A percentile compares a stretch with the other conserved stretches of the same genome.
Conservation (phyloP, 2,329 filamentous ascomycete species). For the Verticillium nonalfalfae region DNA sequence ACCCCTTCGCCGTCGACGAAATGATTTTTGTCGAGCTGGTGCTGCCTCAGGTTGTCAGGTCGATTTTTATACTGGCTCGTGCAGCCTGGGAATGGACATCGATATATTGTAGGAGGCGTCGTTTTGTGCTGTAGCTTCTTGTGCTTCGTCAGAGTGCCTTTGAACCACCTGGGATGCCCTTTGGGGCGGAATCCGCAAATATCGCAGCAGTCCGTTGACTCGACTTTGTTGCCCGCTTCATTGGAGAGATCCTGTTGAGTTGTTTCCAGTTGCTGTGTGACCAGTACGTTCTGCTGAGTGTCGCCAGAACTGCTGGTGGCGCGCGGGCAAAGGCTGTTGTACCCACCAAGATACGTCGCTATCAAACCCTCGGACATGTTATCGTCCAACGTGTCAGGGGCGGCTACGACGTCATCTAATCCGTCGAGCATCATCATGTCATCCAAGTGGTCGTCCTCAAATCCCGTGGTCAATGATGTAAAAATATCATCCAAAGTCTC, state of each 20-base stretch:
- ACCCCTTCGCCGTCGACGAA: conserved; percentile 36
- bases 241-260: neutral
- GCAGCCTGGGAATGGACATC: conserved; percentile 47
- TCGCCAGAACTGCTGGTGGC: neutral
- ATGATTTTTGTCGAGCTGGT: conserved; percentile 50
- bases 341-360: neutral
- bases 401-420: neutral
- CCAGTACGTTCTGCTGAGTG: neutral
- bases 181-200: conserved; percentile 50
- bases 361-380: neutral
- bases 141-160: conserved; percentile 53
- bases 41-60: conserved; percentile 48
- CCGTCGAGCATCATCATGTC: neutral
- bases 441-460: neutral
- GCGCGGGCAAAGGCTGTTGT: neutral
- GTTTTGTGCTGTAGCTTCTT: conserved; percentile 46
- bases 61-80: conserved; percentile 50
- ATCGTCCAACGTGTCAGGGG: neutral
- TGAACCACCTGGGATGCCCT: conserved; percentile 52
- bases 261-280: neutral
- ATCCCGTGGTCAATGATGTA: conserved; percentile 4
- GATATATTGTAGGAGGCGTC: conserved; percentile 42
- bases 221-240: conserved; percentile 21
- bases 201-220: conserved; percentile 40
- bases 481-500: conserved; percentile 9